A percentile compares a stretch with the other conserved stretches of the same genome.
Evolutionary conservation across 2,329 filamentous ascomycete species (phyloP).

Genomic region (Colletotrichum sublineola): DNA sequence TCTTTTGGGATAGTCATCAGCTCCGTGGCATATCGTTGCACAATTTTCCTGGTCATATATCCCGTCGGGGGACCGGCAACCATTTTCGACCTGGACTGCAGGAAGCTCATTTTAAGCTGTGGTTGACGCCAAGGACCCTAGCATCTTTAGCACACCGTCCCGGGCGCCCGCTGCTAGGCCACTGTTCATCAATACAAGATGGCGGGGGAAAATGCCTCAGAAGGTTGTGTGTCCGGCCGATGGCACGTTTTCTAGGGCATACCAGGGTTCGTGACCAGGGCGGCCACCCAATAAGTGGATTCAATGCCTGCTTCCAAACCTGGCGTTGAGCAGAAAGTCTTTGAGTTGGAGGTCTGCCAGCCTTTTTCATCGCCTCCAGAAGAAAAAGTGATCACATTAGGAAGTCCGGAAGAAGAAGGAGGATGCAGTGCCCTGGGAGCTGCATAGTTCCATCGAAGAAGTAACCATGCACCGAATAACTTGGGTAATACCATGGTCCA

Average conservation of each 20-base stretch:
- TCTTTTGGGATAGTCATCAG: neutral
- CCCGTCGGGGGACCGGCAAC: conserved; percentile 9
- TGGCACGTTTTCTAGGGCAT: neutral
- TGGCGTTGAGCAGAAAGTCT: neutral
- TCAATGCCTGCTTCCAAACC: no score
- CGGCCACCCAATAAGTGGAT: neutral
- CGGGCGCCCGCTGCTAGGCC: conserved; percentile 16
- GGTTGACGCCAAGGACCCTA: neutral
- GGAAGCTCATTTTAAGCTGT: conserved; percentile 22
- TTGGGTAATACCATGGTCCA: conserved; percentile 9
- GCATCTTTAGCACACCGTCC: conserved; percentile 29
- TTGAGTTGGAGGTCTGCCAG: neutral
- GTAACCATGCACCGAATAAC: neutral
- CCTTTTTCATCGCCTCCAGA: neutral
- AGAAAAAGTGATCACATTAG: neutral
- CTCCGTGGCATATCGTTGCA: neutral
- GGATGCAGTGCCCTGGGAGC: neutral
- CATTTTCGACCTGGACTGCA: conserved; percentile 24
- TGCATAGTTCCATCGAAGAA: neutral
- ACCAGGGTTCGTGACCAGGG: neutral
- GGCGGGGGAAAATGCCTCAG: conserved; percentile 21
- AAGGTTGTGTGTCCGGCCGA: conserved; percentile 24
- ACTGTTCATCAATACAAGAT: neutral
- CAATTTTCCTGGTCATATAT: neutral
- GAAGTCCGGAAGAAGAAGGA: conserved; percentile 2